Evolutionary conservation across 805 yeast species (phyloP).

Genomic region (Sugiyamaella floridensis): DNA sequence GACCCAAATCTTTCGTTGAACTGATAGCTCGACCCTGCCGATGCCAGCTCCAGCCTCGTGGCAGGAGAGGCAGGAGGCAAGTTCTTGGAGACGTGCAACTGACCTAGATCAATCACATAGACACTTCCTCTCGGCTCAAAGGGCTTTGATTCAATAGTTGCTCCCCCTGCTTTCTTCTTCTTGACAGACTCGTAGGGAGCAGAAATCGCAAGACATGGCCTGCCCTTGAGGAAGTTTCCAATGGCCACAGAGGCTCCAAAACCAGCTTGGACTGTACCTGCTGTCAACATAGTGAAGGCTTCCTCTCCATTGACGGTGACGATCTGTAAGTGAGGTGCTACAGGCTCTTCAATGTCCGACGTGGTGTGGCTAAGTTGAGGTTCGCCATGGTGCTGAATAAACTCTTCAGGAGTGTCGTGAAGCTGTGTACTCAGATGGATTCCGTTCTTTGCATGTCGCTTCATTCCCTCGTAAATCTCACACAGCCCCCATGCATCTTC

Average conservation of each 20-base stretch:
- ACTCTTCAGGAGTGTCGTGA: neutral
- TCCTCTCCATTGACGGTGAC: neutral
- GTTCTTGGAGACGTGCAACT: neutral
- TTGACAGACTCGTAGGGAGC: constrained; percentile 38
- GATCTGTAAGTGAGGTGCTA: neutral
- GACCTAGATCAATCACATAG: constrained; percentile 13
- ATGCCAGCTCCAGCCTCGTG: constrained; percentile 1
- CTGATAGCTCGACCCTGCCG: constrained; percentile 10
- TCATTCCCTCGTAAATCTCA: constrained; percentile 28
- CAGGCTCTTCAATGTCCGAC: neutral
- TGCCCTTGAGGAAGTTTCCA: constrained; percentile 37
- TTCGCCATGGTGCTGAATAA: neutral
- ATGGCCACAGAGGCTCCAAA: constrained; percentile 43
- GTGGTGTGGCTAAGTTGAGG: neutral
- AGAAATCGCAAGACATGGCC: constrained; percentile 43
- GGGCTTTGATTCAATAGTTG: neutral
- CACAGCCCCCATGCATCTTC: constrained; percentile 30
- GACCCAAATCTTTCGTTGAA: constrained; percentile 40
- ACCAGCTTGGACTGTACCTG: constrained; percentile 28
- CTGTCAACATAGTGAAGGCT: constrained; percentile 8
- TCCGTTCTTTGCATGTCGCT: neutral
- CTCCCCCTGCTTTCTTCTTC: neutral
- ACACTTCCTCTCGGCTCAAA: constrained; percentile 16
- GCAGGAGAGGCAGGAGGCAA: neutral
- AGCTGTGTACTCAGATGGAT: neutral